Base-by-base conservation (phyloP, 306 rosid genomes). In the Betula pendula region DNA sequence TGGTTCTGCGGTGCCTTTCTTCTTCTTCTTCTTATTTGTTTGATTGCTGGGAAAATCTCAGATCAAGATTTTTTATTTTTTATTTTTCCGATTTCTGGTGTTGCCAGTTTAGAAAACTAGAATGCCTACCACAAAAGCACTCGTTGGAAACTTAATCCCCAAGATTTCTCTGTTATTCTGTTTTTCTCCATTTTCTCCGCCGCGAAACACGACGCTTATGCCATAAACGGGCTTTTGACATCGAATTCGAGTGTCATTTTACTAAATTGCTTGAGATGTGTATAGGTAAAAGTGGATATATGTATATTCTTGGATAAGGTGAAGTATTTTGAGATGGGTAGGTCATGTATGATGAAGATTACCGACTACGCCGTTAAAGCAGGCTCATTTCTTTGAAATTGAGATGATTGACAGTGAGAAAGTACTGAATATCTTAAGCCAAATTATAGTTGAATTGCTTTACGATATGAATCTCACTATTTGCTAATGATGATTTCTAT, bases 1-100 rank as follows among this genome's bases (percentile, higher is more conserved):
- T 95, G 98, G 98, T 95, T 95, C 55, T 95, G 98, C 70, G 96
- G 93, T 89, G 16, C 25, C 42, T 58, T 80, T 55, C 24, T 35
- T 70, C 45, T 22, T 24, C 14, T 44, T 49, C 72, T 9, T 45
- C 44, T 24, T 43, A 44, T 15, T 27, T 70, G 33, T 22, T 50
- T 68, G 43, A 11, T 49, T 82, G 22, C 52, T 13, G 15, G 25
- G 38, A 68, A 44, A 68, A 43, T 68, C n/a, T 8, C 8, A 14
- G 29, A 22, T n/a, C n/a, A n/a, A n/a, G 24, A 16, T 25, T 38
- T 8, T 38, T 38, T 38, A 1, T 38, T 38, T 38, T 51, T 33
- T 35, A 4, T 5, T 38, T 43, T 7, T 12, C 55, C 31, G 29
- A 22, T 20, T 24, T 14, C 20, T 3, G 8, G 33, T 16, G 8